Evolutionary conservation across 306 rosid species (phyloP).

Genomic region (Rubus parviflorus): DNA sequence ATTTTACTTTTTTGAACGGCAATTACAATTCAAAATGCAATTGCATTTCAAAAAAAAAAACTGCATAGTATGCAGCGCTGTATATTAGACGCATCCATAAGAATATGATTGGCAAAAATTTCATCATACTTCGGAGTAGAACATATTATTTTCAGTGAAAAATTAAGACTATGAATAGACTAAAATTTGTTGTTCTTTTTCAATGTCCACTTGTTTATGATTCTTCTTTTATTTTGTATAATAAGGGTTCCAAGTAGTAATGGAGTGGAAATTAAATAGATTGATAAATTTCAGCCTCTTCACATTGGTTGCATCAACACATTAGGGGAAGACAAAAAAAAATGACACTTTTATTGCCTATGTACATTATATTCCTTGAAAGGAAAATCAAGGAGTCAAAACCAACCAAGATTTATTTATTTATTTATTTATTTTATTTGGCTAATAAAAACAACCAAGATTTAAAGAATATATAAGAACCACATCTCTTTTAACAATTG

Average conservation of each 20-base stretch:
- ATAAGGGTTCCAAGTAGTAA: neutral
- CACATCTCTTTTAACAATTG: neutral
- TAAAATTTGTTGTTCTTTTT: too few species aligned
- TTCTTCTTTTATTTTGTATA: neutral
- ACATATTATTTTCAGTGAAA: too few species aligned
- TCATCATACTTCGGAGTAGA: too few species aligned
- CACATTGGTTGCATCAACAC: neutral
- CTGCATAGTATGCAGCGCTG: too few species aligned
- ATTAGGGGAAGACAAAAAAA: neutral
- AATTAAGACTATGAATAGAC: too few species aligned
- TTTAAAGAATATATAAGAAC: neutral
- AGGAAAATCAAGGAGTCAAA: neutral
- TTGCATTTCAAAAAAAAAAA: too few species aligned
- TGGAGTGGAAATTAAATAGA: neutral
- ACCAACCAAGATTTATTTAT: neutral
- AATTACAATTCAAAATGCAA: too few species aligned
- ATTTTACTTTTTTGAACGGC: too few species aligned
- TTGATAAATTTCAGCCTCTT: neutral
- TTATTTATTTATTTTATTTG: neutral
- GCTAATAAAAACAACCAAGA: neutral
- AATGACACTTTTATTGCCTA: neutral
- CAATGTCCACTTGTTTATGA: too few species aligned
- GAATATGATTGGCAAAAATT: too few species aligned
- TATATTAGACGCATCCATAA: too few species aligned
- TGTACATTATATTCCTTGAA: conserved; percentile 11